These are phyloP conservation scores for Hypoxylon sp. DNA, from an alignment of 2,329 filamentous ascomycete genomes.

Conservation along the genomic window DNA sequence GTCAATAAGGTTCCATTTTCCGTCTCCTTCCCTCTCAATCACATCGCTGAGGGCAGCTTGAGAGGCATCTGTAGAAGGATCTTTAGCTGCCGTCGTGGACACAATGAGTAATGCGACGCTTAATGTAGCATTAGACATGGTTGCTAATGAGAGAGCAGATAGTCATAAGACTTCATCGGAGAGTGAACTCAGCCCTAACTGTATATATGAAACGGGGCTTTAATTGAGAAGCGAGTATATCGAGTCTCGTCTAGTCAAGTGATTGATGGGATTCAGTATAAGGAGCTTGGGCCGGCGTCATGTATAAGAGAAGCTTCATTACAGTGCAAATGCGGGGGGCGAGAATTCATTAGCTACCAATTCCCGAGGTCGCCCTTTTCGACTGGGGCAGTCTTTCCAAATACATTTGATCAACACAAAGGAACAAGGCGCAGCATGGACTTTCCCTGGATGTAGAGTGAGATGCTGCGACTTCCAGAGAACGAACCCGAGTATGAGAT, in stretches of 20 bases:
- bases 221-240: neutral
- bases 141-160: neutral
- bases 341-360: slow-evolving; percentile 12
- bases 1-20: slow-evolving; percentile 77
- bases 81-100: slow-evolving; percentile 87
- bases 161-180: neutral
- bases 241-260: neutral
- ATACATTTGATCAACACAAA: neutral
- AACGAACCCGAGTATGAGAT: neutral
- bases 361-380: neutral
- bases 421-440: neutral
- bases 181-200: neutral
- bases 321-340: slow-evolving; percentile 36
- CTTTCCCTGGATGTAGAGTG: neutral
- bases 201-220: neutral
- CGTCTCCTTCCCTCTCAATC: slow-evolving; percentile 74
- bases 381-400: neutral
- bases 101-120: slow-evolving; percentile 85
- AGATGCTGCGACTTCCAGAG: neutral
- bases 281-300: slow-evolving; percentile 4
- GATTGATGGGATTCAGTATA: neutral
- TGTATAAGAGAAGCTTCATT: slow-evolving; percentile 29
- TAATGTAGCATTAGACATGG: slow-evolving; percentile 63
- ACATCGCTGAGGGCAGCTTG: slow-evolving; percentile 75
- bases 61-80: slow-evolving; percentile 83